A percentile compares a stretch with the other conserved stretches of the same genome.
phyloP scores from a whole-genome alignment of 2,329 filamentous ascomycete species.

The Metarhizium guizhouense region DNA sequence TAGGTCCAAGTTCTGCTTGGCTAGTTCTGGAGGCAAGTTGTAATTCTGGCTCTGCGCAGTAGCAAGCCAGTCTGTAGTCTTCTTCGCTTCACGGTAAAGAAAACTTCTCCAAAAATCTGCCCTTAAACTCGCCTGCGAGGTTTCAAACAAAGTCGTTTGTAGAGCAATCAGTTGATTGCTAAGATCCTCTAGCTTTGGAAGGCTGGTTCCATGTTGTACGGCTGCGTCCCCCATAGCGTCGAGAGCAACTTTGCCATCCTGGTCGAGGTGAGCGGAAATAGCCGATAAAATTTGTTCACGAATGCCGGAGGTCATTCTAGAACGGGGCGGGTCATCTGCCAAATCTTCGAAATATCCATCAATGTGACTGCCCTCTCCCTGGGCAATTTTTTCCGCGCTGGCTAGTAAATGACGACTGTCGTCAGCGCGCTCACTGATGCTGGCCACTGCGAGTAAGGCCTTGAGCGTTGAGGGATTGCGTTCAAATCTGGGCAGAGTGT shows the following conservation, averaged over 20 bases:
- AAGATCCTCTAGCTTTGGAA: conserved; percentile 39
- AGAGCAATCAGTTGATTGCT: conserved; percentile 45
- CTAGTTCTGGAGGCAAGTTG: conserved; percentile 47
- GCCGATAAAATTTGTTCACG: conserved; percentile 29
- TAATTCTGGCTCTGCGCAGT: conserved; percentile 38
- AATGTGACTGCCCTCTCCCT: conserved; percentile 20
- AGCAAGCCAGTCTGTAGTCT: conserved; percentile 28
- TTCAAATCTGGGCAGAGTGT: conserved; percentile 65
- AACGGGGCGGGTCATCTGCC: conserved; percentile 17
- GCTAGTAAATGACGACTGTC: conserved; percentile 55
- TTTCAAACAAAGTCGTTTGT: conserved; percentile 41
- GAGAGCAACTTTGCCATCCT: conserved; percentile 46
- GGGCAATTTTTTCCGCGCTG: conserved; percentile 48
- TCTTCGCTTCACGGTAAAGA: conserved; percentile 40
- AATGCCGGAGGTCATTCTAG: conserved; percentile 37
- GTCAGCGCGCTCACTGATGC: conserved; percentile 68
- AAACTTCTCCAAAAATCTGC: conserved; percentile 48
- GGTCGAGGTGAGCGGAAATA: conserved; percentile 27
- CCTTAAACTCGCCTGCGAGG: conserved; percentile 47
- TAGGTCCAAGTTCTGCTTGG: conserved; percentile 65
- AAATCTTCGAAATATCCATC: not conserved
- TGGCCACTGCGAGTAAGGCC: conserved; percentile 62
- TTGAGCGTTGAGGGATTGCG: conserved; percentile 77
- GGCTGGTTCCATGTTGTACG: conserved; percentile 38
- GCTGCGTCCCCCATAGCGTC: conserved; percentile 47